A percentile compares a stretch with the other conserved stretches of the same genome.
Evolutionary conservation across 1,284 basidiomycete genomes (phyloP).

Genomic region (Inonotus obliquus): DNA sequence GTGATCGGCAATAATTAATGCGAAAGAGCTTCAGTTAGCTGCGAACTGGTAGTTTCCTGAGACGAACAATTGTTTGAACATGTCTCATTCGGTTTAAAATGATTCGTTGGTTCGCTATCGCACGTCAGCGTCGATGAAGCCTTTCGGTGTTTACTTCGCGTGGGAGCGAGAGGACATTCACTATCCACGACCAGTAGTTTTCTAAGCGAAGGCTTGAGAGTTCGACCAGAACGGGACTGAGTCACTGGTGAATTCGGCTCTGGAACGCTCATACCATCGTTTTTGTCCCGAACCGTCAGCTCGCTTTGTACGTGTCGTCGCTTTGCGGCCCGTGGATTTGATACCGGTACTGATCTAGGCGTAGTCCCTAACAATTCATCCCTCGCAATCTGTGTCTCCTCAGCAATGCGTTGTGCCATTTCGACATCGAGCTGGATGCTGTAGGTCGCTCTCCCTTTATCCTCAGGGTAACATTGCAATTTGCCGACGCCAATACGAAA

Average conservation of each 20-base stretch:
- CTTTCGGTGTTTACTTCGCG: not conserved
- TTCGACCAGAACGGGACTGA: not conserved
- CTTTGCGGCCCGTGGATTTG: not conserved
- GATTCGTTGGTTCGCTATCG: not conserved
- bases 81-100: not conserved
- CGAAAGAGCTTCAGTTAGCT: not conserved
- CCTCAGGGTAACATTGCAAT: not conserved
- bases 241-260: not conserved
- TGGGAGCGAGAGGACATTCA: not conserved
- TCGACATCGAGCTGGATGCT: not conserved
- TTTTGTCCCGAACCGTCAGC: too few species aligned
- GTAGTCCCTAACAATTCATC: not conserved
- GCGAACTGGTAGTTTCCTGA: not conserved
- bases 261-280: not conserved
- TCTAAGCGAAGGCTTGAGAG: not conserved
- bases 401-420: not conserved
- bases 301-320: too few species aligned
- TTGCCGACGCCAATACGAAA: not conserved
- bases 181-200: not conserved
- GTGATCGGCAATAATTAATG: not conserved
- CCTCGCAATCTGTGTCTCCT: not conserved
- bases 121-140: not conserved
- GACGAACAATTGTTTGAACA: not conserved
- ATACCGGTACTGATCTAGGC: not conserved
- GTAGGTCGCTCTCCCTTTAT: not conserved